Evolutionary conservation across 2,329 filamentous ascomycete genomes (phyloP).

Genomic region (Colletotrichum graminicola): DNA sequence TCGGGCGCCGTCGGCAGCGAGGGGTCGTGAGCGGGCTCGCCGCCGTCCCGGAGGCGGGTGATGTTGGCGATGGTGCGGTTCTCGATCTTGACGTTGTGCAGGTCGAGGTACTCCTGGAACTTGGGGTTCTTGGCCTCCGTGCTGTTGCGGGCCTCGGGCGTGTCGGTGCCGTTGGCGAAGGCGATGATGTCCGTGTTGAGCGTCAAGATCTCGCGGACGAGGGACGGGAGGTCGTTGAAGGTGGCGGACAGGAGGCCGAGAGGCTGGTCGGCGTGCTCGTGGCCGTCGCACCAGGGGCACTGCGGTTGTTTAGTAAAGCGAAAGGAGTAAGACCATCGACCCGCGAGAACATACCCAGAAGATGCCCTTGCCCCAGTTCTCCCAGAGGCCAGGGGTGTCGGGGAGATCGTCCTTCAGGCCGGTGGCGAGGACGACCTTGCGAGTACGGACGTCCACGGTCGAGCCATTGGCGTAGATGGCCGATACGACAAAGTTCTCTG

Average conservation of each 20-base stretch:
- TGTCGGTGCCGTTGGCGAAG: conserved; percentile 72
- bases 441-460: conserved; percentile 56
- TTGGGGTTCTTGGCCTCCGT: conserved; percentile 56
- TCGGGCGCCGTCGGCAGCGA: conserved; percentile 60
- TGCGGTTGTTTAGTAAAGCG: background rate
- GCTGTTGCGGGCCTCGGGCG: conserved; percentile 53
- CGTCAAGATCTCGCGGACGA: conserved; percentile 65
- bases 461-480: conserved; percentile 41
- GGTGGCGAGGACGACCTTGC: conserved; percentile 69
- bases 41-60: conserved; percentile 58
- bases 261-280: conserved; percentile 70
- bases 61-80: conserved; percentile 66
- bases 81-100: conserved; percentile 65
- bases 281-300: conserved; percentile 74
- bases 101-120: conserved; percentile 63
- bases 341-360: conserved; percentile 57
- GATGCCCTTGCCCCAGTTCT: conserved; percentile 70
- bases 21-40: conserved; percentile 56
- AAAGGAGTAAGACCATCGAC: no score
- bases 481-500: conserved; percentile 60
- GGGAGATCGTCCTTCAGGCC: conserved; percentile 69
- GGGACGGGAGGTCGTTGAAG: conserved; percentile 54
- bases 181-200: conserved; percentile 68
- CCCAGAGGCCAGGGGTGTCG: conserved; percentile 63
- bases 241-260: conserved; percentile 66